Evolutionary conservation across 1,139 yeast genomes (phyloP), one percentile per base, ranked within the genome.

Genomic region (Blastobotrys raffinosifermentans): DNA sequence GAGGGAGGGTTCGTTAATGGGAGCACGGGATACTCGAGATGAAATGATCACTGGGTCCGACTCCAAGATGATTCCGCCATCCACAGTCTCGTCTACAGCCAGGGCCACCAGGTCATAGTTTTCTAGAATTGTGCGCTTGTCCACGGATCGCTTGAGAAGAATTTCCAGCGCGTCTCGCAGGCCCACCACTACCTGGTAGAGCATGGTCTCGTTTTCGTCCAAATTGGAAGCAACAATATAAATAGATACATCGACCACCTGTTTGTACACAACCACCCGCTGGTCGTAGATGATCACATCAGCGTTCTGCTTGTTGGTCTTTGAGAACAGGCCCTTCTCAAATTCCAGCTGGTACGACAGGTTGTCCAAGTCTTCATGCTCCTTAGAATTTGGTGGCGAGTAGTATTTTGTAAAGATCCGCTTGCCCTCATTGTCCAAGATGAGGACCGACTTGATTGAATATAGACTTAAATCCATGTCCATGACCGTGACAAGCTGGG

Each of bases 81-180:
- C 98, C 40, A 91, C 70, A 17, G 94, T 75, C 64, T 91, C 98
- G 60, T 91, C 98, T 33, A 89, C 73, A 7, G 94, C 86, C 59
- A 91, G 73, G 34, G 85, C 71, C 35, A 87, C 80, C 69, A 85
- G 69, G 61, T 91, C 99, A 58, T 81, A 91, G 59, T 82, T 77
- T 48, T 85, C 95, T 53, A 81, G 72, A 33, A 91, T 66, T 2
- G 91, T 74, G 46, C 78, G 72, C 61, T 81, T 84, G 61, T 91
- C 97, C 47, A 89, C 68, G 19, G 83, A 78, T 55, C 75, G 78
- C 51, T 76, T 79, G 48, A 89, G 69, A 41, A 89, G 72, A 45
- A 85, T 76, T 50, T 81, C 89, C 46, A 91, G 66, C 13, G 94
- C 82, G 45, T 87, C 96, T 48, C 75, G 74, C 46, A 91, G 69